Percentiles rank a stretch among this genome's conserved stretches.
phyloP scores from a whole-genome alignment of 805 yeast genomes.

The Saccharomycopsis microspora region DNA sequence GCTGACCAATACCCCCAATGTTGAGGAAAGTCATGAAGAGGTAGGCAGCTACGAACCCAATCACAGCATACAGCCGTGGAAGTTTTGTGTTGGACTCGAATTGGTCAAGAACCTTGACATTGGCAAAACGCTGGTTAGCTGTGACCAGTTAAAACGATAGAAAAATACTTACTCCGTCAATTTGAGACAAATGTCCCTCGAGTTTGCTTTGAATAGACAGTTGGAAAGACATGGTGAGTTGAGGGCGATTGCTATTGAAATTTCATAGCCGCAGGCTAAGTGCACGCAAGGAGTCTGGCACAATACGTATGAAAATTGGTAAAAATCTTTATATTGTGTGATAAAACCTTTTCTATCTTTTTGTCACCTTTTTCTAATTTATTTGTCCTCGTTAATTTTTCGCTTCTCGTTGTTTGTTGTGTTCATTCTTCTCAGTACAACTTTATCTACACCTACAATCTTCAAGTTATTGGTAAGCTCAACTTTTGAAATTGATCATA shows the following conservation, averaged over 20 bases:
- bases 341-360: no score
- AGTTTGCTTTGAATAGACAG: slow-evolving; percentile 6
- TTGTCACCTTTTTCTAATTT: no score
- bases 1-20: slow-evolving; percentile 91
- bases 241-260: background rate
- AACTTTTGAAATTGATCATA: background rate
- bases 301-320: no score
- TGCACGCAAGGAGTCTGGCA: no score
- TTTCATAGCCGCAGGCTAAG: no score
- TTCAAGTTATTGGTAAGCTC: no score
- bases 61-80: slow-evolving; percentile 80
- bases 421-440: no score
- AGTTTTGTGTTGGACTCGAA: slow-evolving; percentile 35
- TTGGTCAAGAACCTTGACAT: slow-evolving; percentile 25
- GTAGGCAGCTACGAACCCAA: slow-evolving; percentile 55
- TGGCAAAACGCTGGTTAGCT: slow-evolving; percentile 20
- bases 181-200: slow-evolving; percentile 16
- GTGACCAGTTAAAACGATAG: background rate
- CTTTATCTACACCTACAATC: no score
- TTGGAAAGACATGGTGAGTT: slow-evolving; percentile 11
- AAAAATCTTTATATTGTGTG: no score
- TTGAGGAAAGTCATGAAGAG: slow-evolving; percentile 74
- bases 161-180: slow-evolving; percentile 16
- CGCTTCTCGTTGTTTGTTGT: no score
- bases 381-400: no score